Conservation (phyloP, 2,329 filamentous ascomycete species). For the Alternaria gansuensis region DNA sequence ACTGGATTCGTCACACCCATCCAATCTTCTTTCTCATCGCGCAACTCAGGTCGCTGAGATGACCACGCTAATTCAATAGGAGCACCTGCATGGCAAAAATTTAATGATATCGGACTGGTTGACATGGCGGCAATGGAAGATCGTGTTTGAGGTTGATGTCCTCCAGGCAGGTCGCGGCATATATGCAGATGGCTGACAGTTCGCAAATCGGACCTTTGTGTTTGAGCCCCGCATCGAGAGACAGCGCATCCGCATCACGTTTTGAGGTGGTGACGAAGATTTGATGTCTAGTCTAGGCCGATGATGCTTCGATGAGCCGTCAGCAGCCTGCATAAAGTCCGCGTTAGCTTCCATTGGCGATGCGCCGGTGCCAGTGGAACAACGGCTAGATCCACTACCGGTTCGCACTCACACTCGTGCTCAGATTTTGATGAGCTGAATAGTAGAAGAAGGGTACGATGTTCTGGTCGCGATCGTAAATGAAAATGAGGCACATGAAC, state of each 20-base stretch:
- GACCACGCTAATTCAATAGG: slow-evolving; percentile 21
- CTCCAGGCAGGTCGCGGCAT: neutral
- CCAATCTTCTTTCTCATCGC: slow-evolving; percentile 29
- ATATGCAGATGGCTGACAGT: slow-evolving; percentile 12
- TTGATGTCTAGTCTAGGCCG: slow-evolving; percentile 2
- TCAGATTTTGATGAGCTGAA: neutral
- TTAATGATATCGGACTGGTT: slow-evolving; percentile 2
- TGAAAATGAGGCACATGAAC: neutral
- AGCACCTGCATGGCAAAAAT: neutral
- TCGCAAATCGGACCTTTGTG: slow-evolving; percentile 6
- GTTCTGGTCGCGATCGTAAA: neutral
- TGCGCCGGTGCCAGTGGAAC: slow-evolving; percentile 1
- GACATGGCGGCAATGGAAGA: slow-evolving; percentile 5
- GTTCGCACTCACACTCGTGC: neutral
- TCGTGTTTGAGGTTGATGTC: neutral
- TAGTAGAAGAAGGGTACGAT: neutral
- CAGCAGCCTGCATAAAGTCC: slow-evolving; percentile 17
- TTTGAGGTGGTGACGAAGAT: neutral
- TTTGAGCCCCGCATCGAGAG: slow-evolving; percentile 2
- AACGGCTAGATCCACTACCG: slow-evolving; percentile 1
- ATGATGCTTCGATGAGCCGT: slow-evolving; percentile 7
- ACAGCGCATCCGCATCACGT: neutral
- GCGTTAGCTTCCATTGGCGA: slow-evolving; percentile 5
- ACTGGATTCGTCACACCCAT: slow-evolving; percentile 27
- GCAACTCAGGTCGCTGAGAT: slow-evolving; percentile 22